These are phyloP conservation scores for Alternaria burnsii DNA, from an alignment of 2,329 filamentous ascomycete species.

Conservation along the genomic window DNA sequence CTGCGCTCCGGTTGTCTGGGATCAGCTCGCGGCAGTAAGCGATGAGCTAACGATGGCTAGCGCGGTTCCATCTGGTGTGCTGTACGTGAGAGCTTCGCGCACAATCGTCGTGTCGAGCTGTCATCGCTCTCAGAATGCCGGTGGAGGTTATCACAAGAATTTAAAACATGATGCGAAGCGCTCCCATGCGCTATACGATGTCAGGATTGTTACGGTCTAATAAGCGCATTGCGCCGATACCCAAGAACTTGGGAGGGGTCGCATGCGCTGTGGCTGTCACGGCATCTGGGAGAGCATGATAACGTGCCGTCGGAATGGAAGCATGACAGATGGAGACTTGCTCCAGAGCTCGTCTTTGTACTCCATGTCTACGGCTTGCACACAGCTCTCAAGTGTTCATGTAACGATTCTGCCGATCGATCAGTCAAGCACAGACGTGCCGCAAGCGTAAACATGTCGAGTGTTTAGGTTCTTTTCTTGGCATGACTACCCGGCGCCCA, in stretches of 20 bases:
- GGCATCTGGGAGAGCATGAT: not conserved
- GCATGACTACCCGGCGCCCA: conserved; percentile 20
- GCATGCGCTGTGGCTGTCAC: conserved; percentile 14
- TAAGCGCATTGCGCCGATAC: not conserved
- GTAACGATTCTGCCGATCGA: not conserved
- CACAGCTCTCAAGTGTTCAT: not conserved
- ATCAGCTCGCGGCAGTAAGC: conserved; percentile 18
- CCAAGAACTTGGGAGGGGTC: not conserved
- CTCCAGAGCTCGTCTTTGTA: not conserved
- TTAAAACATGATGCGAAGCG: not conserved
- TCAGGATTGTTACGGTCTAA: not conserved
- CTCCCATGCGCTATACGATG: not conserved
- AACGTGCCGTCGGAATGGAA: not conserved
- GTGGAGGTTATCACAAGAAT: not conserved
- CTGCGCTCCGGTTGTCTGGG: conserved; percentile 16
- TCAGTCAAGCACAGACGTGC: conserved; percentile 8
- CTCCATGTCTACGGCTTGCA: not conserved
- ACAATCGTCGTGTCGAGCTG: conserved; percentile 7
- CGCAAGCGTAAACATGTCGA: conserved; percentile 31
- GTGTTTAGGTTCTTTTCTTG: conserved; percentile 40
- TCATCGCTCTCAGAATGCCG: conserved; percentile 1
- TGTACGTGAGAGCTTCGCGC: conserved; percentile 34
- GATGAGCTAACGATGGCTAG: conserved; percentile 20
- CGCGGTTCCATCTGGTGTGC: conserved; percentile 21
- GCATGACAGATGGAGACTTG: conserved; percentile 6